These are phyloP conservation scores for Thelonectria rubi DNA, from an alignment of 2,329 filamentous ascomycete species.

Conservation along the genomic window DNA sequence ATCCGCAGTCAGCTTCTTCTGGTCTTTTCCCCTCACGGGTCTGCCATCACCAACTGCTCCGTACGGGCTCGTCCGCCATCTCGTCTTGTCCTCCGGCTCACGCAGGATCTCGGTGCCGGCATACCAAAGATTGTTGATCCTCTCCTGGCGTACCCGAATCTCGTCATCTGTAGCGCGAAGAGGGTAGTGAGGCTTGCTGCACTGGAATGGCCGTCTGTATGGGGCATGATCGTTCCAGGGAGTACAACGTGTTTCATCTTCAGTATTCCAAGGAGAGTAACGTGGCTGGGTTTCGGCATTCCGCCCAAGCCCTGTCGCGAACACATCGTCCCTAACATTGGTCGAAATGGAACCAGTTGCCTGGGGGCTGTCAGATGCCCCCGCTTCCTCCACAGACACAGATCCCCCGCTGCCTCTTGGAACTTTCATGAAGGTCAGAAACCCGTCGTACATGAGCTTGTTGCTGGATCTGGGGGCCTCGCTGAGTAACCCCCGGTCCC, in stretches of 20 bases:
- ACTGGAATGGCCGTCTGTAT: constrained; percentile 10
- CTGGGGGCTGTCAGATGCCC: constrained; percentile 3
- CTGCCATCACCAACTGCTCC: constrained; percentile 52
- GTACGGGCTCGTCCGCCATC: constrained; percentile 42
- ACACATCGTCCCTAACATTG: constrained; percentile 11
- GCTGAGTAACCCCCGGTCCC: too few relatives aligned
- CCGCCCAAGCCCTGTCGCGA: constrained; percentile 4
- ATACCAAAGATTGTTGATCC: constrained; percentile 51
- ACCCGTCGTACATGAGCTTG: background rate
- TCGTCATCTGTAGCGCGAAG: constrained; percentile 37
- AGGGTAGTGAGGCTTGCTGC: constrained; percentile 4
- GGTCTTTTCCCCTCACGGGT: constrained; percentile 34
- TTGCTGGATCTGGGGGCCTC: too few relatives aligned
- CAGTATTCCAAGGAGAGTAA: too few relatives aligned
- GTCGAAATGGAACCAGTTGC: background rate
- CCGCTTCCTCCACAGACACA: background rate
- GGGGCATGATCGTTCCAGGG: constrained; percentile 6
- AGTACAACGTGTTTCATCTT: background rate
- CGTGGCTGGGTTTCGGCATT: background rate
- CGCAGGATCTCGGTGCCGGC: constrained; percentile 48
- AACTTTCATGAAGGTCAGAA: background rate
- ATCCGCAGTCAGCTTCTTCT: constrained; percentile 46
- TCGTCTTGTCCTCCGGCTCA: constrained; percentile 45
- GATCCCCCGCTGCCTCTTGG: background rate
- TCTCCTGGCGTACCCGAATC: constrained; percentile 39